A percentile compares a stretch with the other conserved stretches of the same genome.
phyloP scores from a whole-genome alignment of 495 filamentous ascomycete species.

The Jackrogersella multiformis region DNA sequence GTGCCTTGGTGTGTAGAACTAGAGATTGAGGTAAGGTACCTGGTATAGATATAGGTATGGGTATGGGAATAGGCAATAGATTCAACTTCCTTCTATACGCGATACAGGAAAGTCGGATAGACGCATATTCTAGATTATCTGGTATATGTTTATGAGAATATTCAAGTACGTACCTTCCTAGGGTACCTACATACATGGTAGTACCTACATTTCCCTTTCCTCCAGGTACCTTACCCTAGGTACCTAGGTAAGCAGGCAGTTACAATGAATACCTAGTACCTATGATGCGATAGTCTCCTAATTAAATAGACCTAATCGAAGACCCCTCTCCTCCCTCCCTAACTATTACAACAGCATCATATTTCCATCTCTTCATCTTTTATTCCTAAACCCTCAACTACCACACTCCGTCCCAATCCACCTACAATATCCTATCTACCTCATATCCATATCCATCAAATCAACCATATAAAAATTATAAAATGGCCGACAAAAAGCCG shows the following conservation, averaged over 20 bases:
- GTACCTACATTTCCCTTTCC: no score
- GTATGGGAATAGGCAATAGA: not conserved
- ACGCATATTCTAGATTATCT: no score
- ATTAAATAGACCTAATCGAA: not conserved
- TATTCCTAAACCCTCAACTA: not conserved
- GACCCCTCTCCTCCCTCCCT: not conserved
- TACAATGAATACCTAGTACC: no score
- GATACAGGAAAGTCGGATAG: no score
- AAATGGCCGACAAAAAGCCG: slow-evolving; percentile 29
- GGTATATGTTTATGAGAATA: no score
- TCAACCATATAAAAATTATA: slow-evolving; percentile 7
- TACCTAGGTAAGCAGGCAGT: no score
- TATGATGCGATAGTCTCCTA: no score
- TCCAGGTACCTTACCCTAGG: no score
- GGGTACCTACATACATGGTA: no score
- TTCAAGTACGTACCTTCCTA: no score
- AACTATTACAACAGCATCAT: no score
- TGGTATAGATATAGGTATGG: not conserved
- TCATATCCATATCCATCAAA: not conserved
- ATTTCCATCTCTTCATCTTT: not conserved
- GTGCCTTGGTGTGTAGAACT: not conserved
- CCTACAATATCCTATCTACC: slow-evolving; percentile 1
- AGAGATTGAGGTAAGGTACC: not conserved
- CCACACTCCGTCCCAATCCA: not conserved
- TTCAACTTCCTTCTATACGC: no score